Conservation (phyloP, 371 early-diverging fungal genomes). For the Syncephalastrum racemosum region DNA sequence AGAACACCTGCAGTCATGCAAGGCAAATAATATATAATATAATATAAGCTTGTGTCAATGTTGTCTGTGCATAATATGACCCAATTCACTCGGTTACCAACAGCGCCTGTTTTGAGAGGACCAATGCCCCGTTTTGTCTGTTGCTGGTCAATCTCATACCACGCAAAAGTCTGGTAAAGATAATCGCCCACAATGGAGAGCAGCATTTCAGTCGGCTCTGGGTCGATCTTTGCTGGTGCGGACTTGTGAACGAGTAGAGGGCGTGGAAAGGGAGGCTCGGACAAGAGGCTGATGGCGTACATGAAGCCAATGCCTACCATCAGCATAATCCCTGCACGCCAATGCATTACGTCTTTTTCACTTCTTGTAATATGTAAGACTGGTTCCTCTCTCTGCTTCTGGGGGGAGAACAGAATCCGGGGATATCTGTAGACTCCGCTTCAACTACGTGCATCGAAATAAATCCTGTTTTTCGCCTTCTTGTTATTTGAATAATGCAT, state of each 20-base stretch:
- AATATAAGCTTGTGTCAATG: too few relatives aligned
- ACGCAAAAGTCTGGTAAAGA: slow-evolving; percentile 35
- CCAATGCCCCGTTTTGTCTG: slow-evolving; percentile 10
- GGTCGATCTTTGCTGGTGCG: slow-evolving; percentile 10
- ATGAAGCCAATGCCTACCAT: slow-evolving; percentile 33
- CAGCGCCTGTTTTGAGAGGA: slow-evolving; percentile 18
- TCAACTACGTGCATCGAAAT: too few relatives aligned
- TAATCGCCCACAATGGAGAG: slow-evolving; percentile 26
- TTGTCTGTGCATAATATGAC: too few relatives aligned
- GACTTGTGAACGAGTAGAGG: slow-evolving; percentile 29
- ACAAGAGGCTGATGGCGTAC: slow-evolving; percentile 34
- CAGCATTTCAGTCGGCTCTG: slow-evolving; percentile 14
- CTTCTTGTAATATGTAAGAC: too few relatives aligned
- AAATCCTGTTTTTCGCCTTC: too few relatives aligned
- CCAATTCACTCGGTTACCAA: slow-evolving; percentile 10
- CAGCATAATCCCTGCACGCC: slow-evolving; percentile 40
- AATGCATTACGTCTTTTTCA: slow-evolving; percentile 32
- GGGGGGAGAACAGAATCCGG: too few relatives aligned
- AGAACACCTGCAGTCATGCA: not conserved
- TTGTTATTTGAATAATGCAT: too few relatives aligned
- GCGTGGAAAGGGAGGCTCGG: slow-evolving; percentile 38
- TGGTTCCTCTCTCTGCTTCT: too few relatives aligned
- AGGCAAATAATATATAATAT: too few relatives aligned
- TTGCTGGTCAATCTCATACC: slow-evolving; percentile 17
- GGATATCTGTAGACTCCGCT: too few relatives aligned